These are phyloP conservation scores for Arthrobotrys musiformis DNA, from an alignment of 2,329 filamentous ascomycete genomes.

Conservation along the genomic window DNA sequence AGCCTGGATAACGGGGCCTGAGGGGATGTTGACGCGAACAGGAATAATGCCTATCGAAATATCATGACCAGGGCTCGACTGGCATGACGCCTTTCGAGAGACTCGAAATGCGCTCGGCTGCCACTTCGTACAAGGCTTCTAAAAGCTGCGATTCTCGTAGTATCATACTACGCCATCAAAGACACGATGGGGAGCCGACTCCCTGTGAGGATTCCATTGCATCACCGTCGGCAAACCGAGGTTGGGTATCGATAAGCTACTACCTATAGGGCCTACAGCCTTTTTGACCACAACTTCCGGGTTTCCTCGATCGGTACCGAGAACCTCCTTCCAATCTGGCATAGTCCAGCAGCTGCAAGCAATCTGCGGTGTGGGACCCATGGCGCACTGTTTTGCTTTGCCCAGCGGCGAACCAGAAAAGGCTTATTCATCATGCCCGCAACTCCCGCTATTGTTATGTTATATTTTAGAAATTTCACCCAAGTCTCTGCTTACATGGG, in stretches of 20 bases:
- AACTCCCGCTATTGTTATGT: constrained; percentile 16
- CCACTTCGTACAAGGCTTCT: not conserved
- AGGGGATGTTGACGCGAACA: not conserved
- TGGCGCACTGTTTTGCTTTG: constrained; percentile 20
- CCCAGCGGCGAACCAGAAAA: constrained; percentile 23
- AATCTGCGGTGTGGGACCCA: not conserved
- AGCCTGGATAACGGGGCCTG: too few relatives aligned
- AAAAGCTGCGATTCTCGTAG: not conserved
- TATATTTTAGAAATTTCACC: not conserved
- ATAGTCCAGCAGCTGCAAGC: too few relatives aligned
- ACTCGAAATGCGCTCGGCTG: not conserved
- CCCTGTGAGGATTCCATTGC: not conserved
- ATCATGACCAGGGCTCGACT: not conserved
- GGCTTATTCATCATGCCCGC: constrained; percentile 29
- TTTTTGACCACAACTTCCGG: constrained; percentile 20
- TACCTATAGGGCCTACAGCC: not conserved
- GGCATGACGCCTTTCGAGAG: not conserved
- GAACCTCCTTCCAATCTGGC: constrained; percentile 46
- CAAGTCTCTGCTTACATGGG: not conserved
- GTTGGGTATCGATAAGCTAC: constrained; percentile 30
- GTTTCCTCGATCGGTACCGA: constrained; percentile 30
- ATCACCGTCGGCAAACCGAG: not conserved
- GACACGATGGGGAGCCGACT: not conserved
- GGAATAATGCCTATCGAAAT: not conserved
- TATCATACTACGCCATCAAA: not conserved